Conservation (phyloP, 805 yeast genomes). For the Sugiyamaella boreocaroliniensis region DNA sequence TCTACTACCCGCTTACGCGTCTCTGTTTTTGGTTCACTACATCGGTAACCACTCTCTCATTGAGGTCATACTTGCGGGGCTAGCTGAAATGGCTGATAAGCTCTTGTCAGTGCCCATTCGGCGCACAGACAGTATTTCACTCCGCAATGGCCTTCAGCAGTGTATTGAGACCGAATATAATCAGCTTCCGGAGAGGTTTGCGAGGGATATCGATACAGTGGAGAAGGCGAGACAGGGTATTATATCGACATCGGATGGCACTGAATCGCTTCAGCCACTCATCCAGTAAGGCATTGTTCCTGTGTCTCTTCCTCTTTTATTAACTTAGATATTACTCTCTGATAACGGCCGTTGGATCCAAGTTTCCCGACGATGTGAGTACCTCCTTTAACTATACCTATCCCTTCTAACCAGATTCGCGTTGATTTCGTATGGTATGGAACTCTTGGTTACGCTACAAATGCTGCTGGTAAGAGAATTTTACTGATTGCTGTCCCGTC, state of each 20-base stretch:
- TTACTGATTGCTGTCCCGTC: not conserved
- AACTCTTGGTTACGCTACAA: conserved; percentile 50
- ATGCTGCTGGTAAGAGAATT: conserved; percentile 32
- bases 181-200: conserved; percentile 39
- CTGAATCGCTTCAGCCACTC: conserved; percentile 7
- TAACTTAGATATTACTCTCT: conserved; percentile 20
- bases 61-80: not conserved
- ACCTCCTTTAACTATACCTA: too few relatives aligned
- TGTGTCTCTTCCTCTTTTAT: not conserved
- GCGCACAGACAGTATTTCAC: conserved; percentile 37
- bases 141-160: conserved; percentile 36
- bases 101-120: conserved; percentile 48
- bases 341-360: conserved; percentile 26
- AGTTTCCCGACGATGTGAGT: conserved; percentile 55
- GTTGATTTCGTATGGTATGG: conserved; percentile 68
- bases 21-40: too few relatives aligned
- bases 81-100: conserved; percentile 27
- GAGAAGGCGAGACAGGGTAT: conserved; percentile 27
- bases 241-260: conserved; percentile 7
- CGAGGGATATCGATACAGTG: conserved; percentile 31
- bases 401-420: conserved; percentile 11
- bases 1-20: not conserved
- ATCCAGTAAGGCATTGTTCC: conserved; percentile 1
- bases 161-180: conserved; percentile 44
- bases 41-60: too few relatives aligned